Percentiles rank a stretch among this genome's conserved stretches.
phyloP scores from a whole-genome alignment of 768 basidiomycete species.

The Infundibulicybe gibba region DNA sequence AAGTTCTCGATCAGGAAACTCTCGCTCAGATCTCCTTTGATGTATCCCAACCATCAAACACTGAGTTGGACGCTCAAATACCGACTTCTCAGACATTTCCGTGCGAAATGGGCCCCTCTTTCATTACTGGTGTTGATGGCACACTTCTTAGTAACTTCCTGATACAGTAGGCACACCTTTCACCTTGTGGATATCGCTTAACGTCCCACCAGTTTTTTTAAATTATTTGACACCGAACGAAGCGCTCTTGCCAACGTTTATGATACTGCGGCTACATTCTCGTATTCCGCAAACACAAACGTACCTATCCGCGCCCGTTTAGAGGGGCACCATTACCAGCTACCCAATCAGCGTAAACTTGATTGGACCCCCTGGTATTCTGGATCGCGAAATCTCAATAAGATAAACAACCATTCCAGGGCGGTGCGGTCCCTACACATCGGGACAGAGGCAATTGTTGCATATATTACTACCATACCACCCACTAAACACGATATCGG shows the following conservation, averaged over 20 bases:
- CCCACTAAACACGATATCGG: slow-evolving; percentile 79
- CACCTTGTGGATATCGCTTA: slow-evolving; percentile 8
- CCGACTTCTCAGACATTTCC: slow-evolving; percentile 76
- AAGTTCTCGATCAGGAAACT: slow-evolving; percentile 81
- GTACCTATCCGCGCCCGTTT: slow-evolving; percentile 78
- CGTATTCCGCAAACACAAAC: slow-evolving; percentile 79
- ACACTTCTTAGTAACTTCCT: slow-evolving; percentile 74
- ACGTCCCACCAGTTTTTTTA: slow-evolving; percentile 63
- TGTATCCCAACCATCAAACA: slow-evolving; percentile 50
- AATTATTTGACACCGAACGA: slow-evolving; percentile 77
- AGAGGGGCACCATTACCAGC: slow-evolving; percentile 59
- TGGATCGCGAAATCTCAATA: slow-evolving; percentile 76
- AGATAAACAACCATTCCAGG: slow-evolving; percentile 62
- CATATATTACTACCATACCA: slow-evolving; percentile 63
- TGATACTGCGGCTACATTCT: slow-evolving; percentile 85
- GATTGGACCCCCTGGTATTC: slow-evolving; percentile 73
- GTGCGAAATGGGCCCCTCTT: slow-evolving; percentile 64
- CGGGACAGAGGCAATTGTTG: slow-evolving; percentile 61
- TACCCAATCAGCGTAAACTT: slow-evolving; percentile 83
- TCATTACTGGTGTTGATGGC: slow-evolving; percentile 72
- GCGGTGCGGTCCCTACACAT: slow-evolving; percentile 66
- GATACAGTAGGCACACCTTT: slow-evolving; percentile 49
- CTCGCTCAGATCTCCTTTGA: slow-evolving; percentile 82
- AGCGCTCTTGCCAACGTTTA: slow-evolving; percentile 68
- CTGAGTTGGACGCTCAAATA: slow-evolving; percentile 34